Evolutionary conservation across 2,329 filamentous ascomycete species (phyloP), one percentile per base, ranked within the genome.

Genomic region (Colletotrichum scovillei): DNA sequence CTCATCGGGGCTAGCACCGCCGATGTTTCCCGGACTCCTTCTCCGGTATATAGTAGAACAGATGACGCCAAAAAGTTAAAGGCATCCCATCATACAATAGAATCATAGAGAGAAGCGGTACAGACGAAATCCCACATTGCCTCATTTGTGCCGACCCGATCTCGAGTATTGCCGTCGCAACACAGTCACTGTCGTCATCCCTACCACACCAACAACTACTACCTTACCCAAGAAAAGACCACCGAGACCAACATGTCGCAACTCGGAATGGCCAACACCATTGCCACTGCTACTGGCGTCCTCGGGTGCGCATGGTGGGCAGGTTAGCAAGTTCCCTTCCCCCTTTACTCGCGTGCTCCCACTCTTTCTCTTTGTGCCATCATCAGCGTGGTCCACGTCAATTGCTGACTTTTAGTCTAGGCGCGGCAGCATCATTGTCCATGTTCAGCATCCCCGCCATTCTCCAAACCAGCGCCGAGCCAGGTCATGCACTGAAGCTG

Each of bases 391-490:
- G 7, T 5, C 42, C 16, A 65, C 35, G 38, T 49, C 35, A 63
- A 24, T 58, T 49, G 32, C 69, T 75, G 58, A 75, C 53, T 35
- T 35, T 46, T 49, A 35, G 55, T 5, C 12, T 63, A 86, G 84
- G 84, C 19, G 77, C 77, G 32, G 83, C 83, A 52, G 79, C 80
- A 16, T 78, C 78, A 42, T 68, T 84, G 42, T 84, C 83, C n/a
- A 64, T 84, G 14, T 76, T 82, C 38, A 79, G 79, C 12, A 71
- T 84, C 35, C 81, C 84, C 2, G 78, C 80, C 30, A 70, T 80
- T 8, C 56, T 79, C 6, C 73, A 74, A 22, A 76, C 79, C 26
- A 77, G 78, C 59, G 67, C 78, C 55, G 75, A 78, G 24, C 77
- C 81, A 2, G 76, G 79, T 49, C 73, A 79, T 2, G 77, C 82